A percentile compares a stretch with the other conserved stretches of the same genome.
Evolutionary conservation across 768 basidiomycete genomes (phyloP).

Genomic region (Termitomyces sp.): DNA sequence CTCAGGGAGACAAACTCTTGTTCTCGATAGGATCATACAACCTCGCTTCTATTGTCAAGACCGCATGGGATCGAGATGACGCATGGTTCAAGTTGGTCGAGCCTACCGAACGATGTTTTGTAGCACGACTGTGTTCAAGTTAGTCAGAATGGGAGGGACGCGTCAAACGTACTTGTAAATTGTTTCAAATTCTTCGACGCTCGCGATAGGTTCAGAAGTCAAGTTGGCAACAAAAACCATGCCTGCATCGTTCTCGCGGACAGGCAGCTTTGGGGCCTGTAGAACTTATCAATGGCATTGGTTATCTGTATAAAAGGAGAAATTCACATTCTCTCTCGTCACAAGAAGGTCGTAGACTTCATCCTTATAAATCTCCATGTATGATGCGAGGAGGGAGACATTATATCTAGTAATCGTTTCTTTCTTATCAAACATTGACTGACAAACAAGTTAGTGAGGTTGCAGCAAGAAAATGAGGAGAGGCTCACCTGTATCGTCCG

Average conservation of each 20-base stretch:
- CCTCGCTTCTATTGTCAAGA: conserved; percentile 68
- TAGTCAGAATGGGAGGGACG: not conserved
- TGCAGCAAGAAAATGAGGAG: not conserved
- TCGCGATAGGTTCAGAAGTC: conserved; percentile 33
- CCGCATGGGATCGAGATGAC: conserved; percentile 87
- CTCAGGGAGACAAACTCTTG: conserved; percentile 38
- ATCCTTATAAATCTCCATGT: conserved; percentile 91
- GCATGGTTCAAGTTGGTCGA: conserved; percentile 79
- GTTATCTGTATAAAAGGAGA: not conserved
- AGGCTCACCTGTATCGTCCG: conserved; percentile 62
- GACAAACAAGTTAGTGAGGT: not conserved
- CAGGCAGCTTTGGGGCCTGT: conserved; percentile 48
- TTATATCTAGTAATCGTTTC: conserved; percentile 31
- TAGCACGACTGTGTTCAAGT: conserved; percentile 46
- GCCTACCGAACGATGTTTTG: conserved; percentile 77
- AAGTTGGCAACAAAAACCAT: conserved; percentile 54
- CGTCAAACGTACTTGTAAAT: conserved; percentile 36
- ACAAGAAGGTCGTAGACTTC: conserved; percentile 87
- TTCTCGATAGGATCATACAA: conserved; percentile 49
- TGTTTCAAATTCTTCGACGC: conserved; percentile 38
- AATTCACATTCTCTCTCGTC: conserved; percentile 56
- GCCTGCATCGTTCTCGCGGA: conserved; percentile 48
- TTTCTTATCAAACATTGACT: conserved; percentile 58
- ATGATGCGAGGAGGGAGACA: conserved; percentile 55
- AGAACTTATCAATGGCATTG: not conserved